Evolutionary conservation across 1,284 basidiomycete species (phyloP), one percentile per base, ranked within the genome.

Genomic region (Apiotrichum mycotoxinovorans): DNA sequence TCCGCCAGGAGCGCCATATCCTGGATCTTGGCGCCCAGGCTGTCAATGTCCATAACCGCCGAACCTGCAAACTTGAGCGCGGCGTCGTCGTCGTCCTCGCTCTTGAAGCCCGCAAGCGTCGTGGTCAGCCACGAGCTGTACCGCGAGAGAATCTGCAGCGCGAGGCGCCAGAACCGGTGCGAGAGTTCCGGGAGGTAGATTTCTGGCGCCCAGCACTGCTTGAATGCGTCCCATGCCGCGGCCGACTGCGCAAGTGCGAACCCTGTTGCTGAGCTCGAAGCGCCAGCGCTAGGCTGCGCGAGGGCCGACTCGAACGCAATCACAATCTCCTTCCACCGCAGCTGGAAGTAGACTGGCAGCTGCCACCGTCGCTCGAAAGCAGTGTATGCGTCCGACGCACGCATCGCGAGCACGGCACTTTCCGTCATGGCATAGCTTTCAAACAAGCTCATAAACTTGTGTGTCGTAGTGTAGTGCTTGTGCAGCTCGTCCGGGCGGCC

Each of bases 251-350:
- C 57, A 48, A 80, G 66, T 3, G 66, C 65, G 64, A 78, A 79
- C 10, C 49, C 61, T 2, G 56, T 40, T 2, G 46, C 33, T 33
- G 57, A 51, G 3, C 51, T 40, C 22, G 58, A 35, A 1, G 45
- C 34, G 0, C 54, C 38, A 3, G 53, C 22, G 12, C 15, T 33
- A 4, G 61, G 41, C 9, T 42, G 50, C 14, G 76, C 71, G 25
- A 95, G 76, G 1, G 78, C 77, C 11, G 85, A 84, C 76, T 97
- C 94, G 17, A 94, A 77, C 45, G 81, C 81, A 0, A 81, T 77
- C 1, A 95, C 85, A 52, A 96, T 89, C 67, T 96, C 93, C 72
- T 97, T 95, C 87, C 93, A 95, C n/a, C 94, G 84, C 63, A 98
- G 80, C 72, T 98, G 95, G 75, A 96, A 98, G 73, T 98, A 98